Conservation (phyloP, 306 rosid genomes). For the Nissolia schottii region DNA sequence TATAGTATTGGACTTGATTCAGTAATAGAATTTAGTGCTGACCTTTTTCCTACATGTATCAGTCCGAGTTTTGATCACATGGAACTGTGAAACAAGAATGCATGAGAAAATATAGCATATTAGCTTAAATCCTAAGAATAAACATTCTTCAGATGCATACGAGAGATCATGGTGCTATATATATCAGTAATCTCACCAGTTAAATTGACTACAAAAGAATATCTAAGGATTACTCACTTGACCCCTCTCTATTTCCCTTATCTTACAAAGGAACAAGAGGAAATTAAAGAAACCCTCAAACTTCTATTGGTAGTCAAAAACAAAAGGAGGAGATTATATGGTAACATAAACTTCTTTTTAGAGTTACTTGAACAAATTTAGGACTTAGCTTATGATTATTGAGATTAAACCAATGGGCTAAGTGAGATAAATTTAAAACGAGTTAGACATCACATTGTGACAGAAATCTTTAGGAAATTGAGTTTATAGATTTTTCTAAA, state of each 20-base stretch:
- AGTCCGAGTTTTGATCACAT: conserved; percentile 57
- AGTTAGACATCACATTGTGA: too few relatives aligned
- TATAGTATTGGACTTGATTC: neutral
- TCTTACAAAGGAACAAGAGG: neutral
- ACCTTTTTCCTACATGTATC: conserved; percentile 66
- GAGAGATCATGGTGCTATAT: neutral
- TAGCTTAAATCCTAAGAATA: neutral
- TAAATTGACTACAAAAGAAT: neutral
- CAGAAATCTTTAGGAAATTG: too few relatives aligned
- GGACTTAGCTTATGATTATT: neutral
- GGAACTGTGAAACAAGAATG: conserved; percentile 40
- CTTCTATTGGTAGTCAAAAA: neutral
- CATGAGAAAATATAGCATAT: neutral
- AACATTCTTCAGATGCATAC: too few relatives aligned
- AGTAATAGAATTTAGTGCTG: neutral
- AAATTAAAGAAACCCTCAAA: neutral
- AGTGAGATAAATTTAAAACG: too few relatives aligned
- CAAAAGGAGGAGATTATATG: neutral
- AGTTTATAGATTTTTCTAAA: too few relatives aligned
- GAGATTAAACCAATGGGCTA: too few relatives aligned
- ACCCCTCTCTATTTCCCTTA: neutral
- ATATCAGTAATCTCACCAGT: neutral
- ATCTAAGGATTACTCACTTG: neutral
- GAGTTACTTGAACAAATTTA: neutral
- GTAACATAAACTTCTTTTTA: neutral